These are phyloP conservation scores for Penstemon davidsonii DNA, from an alignment of 257 asterid species.

Conservation along the genomic window DNA sequence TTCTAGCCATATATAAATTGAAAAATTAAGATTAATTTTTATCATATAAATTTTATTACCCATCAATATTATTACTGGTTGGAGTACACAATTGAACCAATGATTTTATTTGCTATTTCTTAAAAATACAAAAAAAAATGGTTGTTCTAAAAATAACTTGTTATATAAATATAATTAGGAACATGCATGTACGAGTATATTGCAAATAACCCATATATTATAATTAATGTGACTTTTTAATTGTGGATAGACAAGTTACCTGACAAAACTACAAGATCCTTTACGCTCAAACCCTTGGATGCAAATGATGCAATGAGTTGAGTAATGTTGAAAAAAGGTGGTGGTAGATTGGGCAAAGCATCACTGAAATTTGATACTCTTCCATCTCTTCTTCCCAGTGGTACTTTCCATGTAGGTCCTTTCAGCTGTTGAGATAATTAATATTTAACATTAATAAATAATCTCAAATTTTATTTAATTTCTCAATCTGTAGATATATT, in stretches of 20 bases:
- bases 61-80: no score
- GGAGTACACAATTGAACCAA: no score
- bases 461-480: background rate
- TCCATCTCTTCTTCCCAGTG: constrained; percentile 62
- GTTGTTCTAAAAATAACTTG: no score
- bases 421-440: constrained; percentile 24
- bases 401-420: constrained; percentile 52
- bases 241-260: constrained; percentile 29
- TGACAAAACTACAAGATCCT: constrained; percentile 60
- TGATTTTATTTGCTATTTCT: no score
- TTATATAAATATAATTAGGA: no score
- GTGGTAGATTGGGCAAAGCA: constrained; percentile 40
- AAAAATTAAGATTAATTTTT: no score
- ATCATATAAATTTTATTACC: no score
- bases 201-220: no score
- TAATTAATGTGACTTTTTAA: no score
- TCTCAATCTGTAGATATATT: background rate
- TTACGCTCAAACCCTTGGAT: constrained; percentile 44
- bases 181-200: no score
- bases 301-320: constrained; percentile 41
- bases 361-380: constrained; percentile 38
- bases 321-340: constrained; percentile 46
- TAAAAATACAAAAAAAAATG: no score
- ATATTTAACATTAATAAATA: background rate
- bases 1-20: no score